These are phyloP conservation scores for Arthrobotrys entomopaga DNA, from an alignment of 2,329 filamentous ascomycete genomes.

Conservation along the genomic window DNA sequence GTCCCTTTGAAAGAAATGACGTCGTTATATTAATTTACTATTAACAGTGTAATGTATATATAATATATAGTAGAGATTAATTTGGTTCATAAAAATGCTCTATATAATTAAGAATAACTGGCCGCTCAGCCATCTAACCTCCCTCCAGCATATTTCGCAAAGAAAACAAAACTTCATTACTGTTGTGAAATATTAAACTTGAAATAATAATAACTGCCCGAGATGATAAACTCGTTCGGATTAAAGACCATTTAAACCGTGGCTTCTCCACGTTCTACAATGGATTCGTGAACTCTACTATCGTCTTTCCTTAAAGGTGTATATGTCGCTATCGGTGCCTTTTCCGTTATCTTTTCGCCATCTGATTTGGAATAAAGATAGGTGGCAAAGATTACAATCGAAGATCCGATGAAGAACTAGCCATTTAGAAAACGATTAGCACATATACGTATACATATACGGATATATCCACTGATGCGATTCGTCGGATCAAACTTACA, in stretches of 20 bases:
- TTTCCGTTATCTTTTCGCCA: constrained; percentile 63
- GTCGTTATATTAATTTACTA: too few relatives aligned
- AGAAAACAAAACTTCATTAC: too few relatives aligned
- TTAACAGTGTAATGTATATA: too few relatives aligned
- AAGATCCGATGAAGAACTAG: constrained; percentile 84
- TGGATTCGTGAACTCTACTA: constrained; percentile 27
- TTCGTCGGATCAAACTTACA: neutral
- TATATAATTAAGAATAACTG: too few relatives aligned
- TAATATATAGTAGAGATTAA: too few relatives aligned
- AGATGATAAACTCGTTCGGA: too few relatives aligned
- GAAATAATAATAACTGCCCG: too few relatives aligned
- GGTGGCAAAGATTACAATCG: constrained; percentile 80
- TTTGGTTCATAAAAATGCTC: too few relatives aligned
- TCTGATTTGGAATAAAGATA: constrained; percentile 83
- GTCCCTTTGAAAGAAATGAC: too few relatives aligned
- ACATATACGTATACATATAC: neutral
- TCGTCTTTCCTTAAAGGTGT: constrained; percentile 57
- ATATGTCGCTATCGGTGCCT: constrained; percentile 13
- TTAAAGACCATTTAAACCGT: neutral
- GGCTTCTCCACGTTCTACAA: neutral
- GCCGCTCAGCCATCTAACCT: too few relatives aligned
- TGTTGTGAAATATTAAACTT: too few relatives aligned
- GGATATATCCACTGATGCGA: neutral
- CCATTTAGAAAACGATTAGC: constrained; percentile 5
- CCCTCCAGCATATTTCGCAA: too few relatives aligned